Conservation (phyloP, 352 stramenopile species). For the Globisporangium paroecandrum region DNA sequence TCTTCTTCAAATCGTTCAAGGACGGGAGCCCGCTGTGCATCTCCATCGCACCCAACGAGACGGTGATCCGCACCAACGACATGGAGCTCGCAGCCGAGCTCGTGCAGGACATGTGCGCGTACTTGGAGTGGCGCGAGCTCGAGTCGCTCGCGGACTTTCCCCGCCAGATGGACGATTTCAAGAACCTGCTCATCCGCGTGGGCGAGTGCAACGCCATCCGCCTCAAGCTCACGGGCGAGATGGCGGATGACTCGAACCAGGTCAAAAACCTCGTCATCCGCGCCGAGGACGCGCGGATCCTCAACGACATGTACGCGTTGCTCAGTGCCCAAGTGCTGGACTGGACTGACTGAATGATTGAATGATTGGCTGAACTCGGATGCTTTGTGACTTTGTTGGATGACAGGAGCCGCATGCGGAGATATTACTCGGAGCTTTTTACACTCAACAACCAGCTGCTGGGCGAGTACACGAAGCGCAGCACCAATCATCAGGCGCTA, state of each 20-base stretch:
- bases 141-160: conserved; percentile 86
- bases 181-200: conserved; percentile 67
- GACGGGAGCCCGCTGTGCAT: conserved; percentile 52
- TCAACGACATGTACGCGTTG: conserved; percentile 87
- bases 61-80: conserved; percentile 70
- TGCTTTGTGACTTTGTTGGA: not conserved
- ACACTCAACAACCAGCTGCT: conserved; percentile 89
- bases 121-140: conserved; percentile 85
- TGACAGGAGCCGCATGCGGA: conserved; percentile 55
- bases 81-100: conserved; percentile 86
- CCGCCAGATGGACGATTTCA: conserved; percentile 83
- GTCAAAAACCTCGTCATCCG: conserved; percentile 90
- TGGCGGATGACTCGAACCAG: conserved; percentile 90
- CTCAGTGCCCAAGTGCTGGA: not conserved
- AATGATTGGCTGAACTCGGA: not conserved
- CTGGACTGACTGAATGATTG: not conserved
- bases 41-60: conserved; percentile 49
- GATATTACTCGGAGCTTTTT: conserved; percentile 90
- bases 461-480: conserved; percentile 91
- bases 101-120: conserved; percentile 83
- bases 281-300: conserved; percentile 89
- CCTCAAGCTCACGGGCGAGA: conserved; percentile 89
- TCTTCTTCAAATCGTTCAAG: conserved; percentile 61
- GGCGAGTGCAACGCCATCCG: conserved; percentile 87
- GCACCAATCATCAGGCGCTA: conserved; percentile 88